Conservation (phyloP, 2,329 filamentous ascomycete genomes). For the Dothistroma septosporum region DNA sequence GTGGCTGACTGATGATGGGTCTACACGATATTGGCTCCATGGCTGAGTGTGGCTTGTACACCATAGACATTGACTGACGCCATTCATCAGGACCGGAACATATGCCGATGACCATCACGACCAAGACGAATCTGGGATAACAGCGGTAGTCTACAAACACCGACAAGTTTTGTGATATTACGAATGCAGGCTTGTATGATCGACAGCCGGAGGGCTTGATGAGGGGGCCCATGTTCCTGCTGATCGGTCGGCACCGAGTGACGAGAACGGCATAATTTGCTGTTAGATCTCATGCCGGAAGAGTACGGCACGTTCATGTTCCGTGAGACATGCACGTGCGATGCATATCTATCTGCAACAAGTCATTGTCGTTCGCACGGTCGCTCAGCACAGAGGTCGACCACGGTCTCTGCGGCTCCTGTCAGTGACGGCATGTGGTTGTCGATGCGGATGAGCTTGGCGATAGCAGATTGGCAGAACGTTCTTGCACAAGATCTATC, state of each 20-base stretch:
- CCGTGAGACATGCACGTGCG: too few relatives aligned
- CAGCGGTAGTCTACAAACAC: too few relatives aligned
- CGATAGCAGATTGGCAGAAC: background rate
- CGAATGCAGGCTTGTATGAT: too few relatives aligned
- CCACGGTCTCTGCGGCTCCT: background rate
- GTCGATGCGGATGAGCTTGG: background rate
- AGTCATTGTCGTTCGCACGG: background rate
- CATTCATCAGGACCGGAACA: background rate
- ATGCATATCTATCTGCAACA: background rate
- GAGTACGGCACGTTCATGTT: too few relatives aligned
- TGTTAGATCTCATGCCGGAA: too few relatives aligned
- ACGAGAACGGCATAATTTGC: too few relatives aligned
- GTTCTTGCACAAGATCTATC: background rate
- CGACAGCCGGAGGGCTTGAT: too few relatives aligned
- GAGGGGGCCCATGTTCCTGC: too few relatives aligned
- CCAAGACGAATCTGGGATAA: too few relatives aligned
- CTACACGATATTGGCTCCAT: background rate
- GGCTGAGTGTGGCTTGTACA: background rate
- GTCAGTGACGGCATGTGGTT: background rate
- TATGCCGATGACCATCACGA: background rate
- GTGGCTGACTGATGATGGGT: background rate
- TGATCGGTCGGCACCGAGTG: too few relatives aligned
- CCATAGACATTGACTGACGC: background rate
- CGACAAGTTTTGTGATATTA: too few relatives aligned
- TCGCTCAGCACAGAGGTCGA: background rate